Evolutionary conservation across 169 alveolate genomes (phyloP).

Genomic region (Eimeria sp.): DNA sequence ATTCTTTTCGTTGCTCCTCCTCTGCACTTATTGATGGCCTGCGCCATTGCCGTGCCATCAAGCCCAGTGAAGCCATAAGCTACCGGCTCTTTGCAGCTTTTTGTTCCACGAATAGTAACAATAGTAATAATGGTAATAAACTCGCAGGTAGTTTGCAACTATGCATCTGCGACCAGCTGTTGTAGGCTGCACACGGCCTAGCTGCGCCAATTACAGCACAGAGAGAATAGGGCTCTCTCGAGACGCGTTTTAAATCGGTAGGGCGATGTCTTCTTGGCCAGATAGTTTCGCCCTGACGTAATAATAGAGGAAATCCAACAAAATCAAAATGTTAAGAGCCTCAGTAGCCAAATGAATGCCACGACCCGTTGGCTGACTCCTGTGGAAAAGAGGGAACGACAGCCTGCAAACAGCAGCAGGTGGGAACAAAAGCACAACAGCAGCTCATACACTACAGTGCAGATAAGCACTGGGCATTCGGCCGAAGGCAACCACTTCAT

Average conservation of each 20-base stretch:
- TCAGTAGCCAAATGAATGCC: conserved; percentile 86
- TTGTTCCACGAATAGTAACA: not conserved
- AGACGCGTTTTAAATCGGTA: conserved; percentile 81
- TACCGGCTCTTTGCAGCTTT: not conserved
- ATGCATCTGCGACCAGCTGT: not conserved
- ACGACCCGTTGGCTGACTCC: conserved; percentile 83
- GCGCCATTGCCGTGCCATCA: too few relatives aligned
- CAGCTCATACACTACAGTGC: too few relatives aligned
- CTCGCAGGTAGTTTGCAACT: not conserved
- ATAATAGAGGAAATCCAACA: conserved; percentile 85
- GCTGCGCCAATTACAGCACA: not conserved
- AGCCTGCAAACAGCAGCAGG: conserved; percentile 21
- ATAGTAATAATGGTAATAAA: too few relatives aligned
- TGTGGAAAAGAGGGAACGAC: conserved; percentile 74
- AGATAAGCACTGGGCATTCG: too few relatives aligned
- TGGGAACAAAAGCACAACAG: not conserved
- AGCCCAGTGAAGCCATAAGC: too few relatives aligned
- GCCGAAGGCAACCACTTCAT: too few relatives aligned
- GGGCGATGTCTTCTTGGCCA: conserved; percentile 79
- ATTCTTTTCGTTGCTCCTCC: too few relatives aligned
- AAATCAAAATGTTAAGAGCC: conserved; percentile 83
- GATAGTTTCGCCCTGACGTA: conserved; percentile 83
- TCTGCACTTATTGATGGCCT: too few relatives aligned
- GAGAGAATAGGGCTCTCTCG: not conserved
- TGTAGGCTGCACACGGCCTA: not conserved